Evolutionary conservation across 768 basidiomycete genomes (phyloP), one percentile per base, ranked within the genome.

Genomic region (Cystobasidiopsis lactophilus): DNA sequence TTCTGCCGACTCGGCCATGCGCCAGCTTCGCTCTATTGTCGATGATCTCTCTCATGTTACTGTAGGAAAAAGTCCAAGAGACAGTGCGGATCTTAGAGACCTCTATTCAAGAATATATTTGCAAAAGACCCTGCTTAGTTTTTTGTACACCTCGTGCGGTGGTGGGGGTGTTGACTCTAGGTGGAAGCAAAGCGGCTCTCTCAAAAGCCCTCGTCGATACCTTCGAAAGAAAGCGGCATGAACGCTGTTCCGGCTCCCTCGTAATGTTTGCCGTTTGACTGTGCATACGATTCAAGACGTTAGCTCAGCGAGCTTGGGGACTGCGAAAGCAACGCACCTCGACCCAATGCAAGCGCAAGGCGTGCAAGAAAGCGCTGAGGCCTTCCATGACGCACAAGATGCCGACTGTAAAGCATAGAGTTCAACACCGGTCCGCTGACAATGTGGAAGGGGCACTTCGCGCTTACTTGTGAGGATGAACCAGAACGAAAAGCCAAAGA

Each of bases 381-480:
- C 91, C 88, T 79, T 98, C 93, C 82, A 98, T 98, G 59, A 91
- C 64, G 72, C 85, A 88, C 58, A 98, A 72, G 59, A 91, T 75
- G 55, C 60, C 27, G 26, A 49, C 19, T 40, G 18, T n/a, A n/a
- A n/a, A n/a, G n/a, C 1, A 5, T 5, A 29, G 9, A 21, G 26
- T 27, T 40, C 21, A 47, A 41, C 27, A 43, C 11, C 7, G 41
- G 19, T 7, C 9, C 7, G 41, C 7, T 7, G 26, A 27, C 41
- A 19, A 27, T 11, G 7, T 43, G 26, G n/a, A 26, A 23, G 37
- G 9, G 11, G 18, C n/a, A n/a, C n/a, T n/a, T n/a, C n/a, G 5
- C n/a, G 52, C 61, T 39, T n/a, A 60, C 61, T 69, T 0, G 89
- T 96, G 60, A 76, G 54, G 11, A 47, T 58, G 66, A 96, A 79